A percentile compares a stretch with the other conserved stretches of the same genome.
Conservation (phyloP, 768 basidiomycete genomes). For the Xerocomus potaroensis region DNA sequence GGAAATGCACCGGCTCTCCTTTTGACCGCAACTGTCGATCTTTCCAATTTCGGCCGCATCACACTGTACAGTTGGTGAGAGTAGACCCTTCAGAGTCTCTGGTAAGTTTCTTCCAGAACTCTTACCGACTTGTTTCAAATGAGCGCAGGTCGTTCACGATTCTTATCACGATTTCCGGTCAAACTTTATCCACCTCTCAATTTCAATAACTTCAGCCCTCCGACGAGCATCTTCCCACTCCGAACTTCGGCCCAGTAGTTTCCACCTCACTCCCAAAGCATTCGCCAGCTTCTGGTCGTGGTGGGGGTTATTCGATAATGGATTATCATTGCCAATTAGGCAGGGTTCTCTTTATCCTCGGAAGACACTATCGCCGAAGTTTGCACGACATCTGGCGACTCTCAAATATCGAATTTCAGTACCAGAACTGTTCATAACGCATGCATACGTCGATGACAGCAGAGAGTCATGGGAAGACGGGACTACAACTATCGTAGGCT, state of each 20-base stretch:
- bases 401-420: constrained; percentile 85
- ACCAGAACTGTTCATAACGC: constrained; percentile 76
- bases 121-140: background rate
- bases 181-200: constrained; percentile 88
- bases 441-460: constrained; percentile 80
- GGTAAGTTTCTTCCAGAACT: constrained; percentile 33
- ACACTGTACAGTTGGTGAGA: constrained; percentile 64
- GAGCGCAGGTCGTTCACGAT: constrained; percentile 48
- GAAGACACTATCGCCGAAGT: constrained; percentile 74
- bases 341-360: constrained; percentile 80
- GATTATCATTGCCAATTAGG: constrained; percentile 76
- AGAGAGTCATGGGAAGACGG: constrained; percentile 79
- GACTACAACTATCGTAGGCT: constrained; percentile 72
- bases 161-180: constrained; percentile 88
- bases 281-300: constrained; percentile 91
- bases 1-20: constrained; percentile 51
- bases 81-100: constrained; percentile 37
- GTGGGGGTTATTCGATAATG: constrained; percentile 82
- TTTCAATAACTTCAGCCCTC: constrained; percentile 74
- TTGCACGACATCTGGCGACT: constrained; percentile 84
- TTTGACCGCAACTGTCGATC: constrained; percentile 77
- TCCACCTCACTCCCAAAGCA: constrained; percentile 81
- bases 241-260: constrained; percentile 49
- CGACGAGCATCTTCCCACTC: constrained; percentile 16
- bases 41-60: constrained; percentile 79